These are phyloP conservation scores for Gamsiella multidivaricata DNA, from an alignment of 192 early-diverging fungal genomes.

Conservation along the genomic window DNA sequence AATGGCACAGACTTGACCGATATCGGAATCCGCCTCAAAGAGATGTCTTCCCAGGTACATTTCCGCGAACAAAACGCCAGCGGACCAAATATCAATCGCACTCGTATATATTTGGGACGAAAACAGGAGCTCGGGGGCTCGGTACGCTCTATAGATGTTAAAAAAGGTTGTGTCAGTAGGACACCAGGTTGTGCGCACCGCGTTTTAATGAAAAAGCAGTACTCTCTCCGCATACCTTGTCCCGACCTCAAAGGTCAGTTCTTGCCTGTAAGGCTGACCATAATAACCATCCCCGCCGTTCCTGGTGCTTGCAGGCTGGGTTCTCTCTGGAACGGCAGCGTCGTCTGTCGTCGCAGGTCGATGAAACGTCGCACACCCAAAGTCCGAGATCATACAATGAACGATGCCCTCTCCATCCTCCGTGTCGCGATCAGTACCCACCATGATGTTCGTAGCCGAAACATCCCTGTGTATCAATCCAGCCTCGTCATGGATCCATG, in stretches of 20 bases:
- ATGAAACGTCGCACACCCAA: conserved; percentile 34
- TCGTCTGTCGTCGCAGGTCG: background rate
- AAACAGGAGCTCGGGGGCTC: conserved; percentile 61
- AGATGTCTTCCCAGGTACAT: conserved; percentile 49
- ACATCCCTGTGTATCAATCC: conserved; percentile 44
- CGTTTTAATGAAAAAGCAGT: too few relatives aligned
- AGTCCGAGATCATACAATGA: conserved; percentile 48
- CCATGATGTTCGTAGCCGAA: conserved; percentile 40
- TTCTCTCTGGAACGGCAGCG: background rate
- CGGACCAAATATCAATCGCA: conserved; percentile 63
- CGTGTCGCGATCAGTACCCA: background rate
- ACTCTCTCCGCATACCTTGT: too few relatives aligned
- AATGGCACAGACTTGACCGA: conserved; percentile 60
- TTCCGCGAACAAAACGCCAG: conserved; percentile 62
- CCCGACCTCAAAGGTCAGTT: conserved; percentile 49
- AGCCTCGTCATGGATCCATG: conserved; percentile 42
- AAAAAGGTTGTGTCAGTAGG: too few relatives aligned
- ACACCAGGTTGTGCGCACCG: too few relatives aligned
- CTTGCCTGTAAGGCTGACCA: background rate
- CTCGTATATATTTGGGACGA: conserved; percentile 53
- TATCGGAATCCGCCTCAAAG: conserved; percentile 59
- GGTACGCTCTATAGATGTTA: conserved; percentile 48
- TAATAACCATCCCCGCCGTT: background rate
- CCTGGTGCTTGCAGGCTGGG: background rate
- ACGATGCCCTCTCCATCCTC: conserved; percentile 6